Base-by-base conservation (phyloP, 148 eudicot genomes). In the Arctostaphylos glauca region DNA sequence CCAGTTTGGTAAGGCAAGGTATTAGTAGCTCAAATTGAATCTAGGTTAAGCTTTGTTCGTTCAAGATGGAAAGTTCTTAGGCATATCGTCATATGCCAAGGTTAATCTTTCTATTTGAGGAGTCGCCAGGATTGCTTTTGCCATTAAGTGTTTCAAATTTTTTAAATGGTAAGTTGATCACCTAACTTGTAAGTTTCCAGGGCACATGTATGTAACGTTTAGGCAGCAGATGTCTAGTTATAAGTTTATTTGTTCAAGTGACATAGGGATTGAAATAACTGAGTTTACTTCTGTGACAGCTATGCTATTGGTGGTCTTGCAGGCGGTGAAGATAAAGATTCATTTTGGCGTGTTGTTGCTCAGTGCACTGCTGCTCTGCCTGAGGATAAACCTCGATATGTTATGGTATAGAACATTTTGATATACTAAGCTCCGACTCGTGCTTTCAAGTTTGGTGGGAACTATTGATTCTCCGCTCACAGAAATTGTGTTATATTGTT, bases 241-340 rank as follows among this genome's bases (percentile, higher is more conserved):
- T 54, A 54, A 75, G n/a, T 43, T 23, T 31, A 54, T 14, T 38
- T 25, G 31, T 19, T 25, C 4, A 12, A 77, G 48, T 25, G 64
- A 64, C 80, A 38, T 6, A 50, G 71, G 68, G 78, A 77, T 67
- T 68, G 79, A 83, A 62, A 76, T 83, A 78, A 84, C 82, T 19
- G 25, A 83, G 62, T 87, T 70, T 86, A 83, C 83, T 84, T 84
- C 80, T 89, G 88, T 83, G 85, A 87, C 93, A 95, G 97, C 91
- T 95, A 94, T 88, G 98, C 98, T 83, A 94, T 92, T 86, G 98
- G 96, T 89, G 98, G 98, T 89, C 97, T 95, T 88, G 85, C 98
- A 85, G 96, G 98, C 72, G 98, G 98, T 80, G 98, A 95, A 91
- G 96, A 94, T 87, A 95, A 95, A 89, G 98, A 95, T 86, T 94